phyloP scores from a whole-genome alignment of 768 basidiomycete genomes.

The Tricholoma matsutake region DNA sequence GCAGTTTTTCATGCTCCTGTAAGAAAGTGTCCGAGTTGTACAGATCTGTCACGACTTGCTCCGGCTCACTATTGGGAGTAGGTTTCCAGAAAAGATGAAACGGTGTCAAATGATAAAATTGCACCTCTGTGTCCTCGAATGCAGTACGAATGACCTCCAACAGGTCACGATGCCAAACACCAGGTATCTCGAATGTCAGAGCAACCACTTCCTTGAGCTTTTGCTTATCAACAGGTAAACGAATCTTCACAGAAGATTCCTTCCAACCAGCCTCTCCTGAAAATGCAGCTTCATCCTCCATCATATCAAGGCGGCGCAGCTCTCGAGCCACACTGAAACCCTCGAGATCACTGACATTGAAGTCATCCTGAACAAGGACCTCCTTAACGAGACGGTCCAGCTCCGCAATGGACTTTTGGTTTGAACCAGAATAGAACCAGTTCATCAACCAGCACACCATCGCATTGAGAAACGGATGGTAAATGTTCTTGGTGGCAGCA shows the following conservation, averaged over 20 bases:
- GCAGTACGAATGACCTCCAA: conserved; percentile 13
- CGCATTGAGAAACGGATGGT: background rate
- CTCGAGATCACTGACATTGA: background rate
- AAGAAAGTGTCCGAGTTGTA: conserved; percentile 2
- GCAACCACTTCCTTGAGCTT: conserved; percentile 1
- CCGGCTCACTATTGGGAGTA: background rate
- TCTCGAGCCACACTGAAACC: conserved; percentile 2
- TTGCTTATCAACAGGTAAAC: background rate
- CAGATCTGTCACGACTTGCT: background rate
- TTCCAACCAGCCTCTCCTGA: background rate
- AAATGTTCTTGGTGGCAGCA: background rate
- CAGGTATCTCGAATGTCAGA: conserved; percentile 1
- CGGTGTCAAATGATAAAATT: conserved; percentile 10
- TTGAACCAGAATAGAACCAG: conserved; percentile 1
- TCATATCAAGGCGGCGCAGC: background rate
- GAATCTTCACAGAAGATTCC: conserved; percentile 2
- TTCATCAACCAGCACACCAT: background rate
- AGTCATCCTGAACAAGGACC: too few relatives aligned
- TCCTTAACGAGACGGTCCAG: too few relatives aligned
- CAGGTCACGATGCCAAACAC: conserved; percentile 5
- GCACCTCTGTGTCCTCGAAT: conserved; percentile 8
- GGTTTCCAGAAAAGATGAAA: conserved; percentile 17
- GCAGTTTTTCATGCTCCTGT: conserved; percentile 1
- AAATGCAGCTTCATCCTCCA: background rate
- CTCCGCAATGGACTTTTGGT: too few relatives aligned